These are phyloP conservation scores for Haplosporangium gracile DNA, from an alignment of 192 early-diverging fungal species.

Conservation along the genomic window DNA sequence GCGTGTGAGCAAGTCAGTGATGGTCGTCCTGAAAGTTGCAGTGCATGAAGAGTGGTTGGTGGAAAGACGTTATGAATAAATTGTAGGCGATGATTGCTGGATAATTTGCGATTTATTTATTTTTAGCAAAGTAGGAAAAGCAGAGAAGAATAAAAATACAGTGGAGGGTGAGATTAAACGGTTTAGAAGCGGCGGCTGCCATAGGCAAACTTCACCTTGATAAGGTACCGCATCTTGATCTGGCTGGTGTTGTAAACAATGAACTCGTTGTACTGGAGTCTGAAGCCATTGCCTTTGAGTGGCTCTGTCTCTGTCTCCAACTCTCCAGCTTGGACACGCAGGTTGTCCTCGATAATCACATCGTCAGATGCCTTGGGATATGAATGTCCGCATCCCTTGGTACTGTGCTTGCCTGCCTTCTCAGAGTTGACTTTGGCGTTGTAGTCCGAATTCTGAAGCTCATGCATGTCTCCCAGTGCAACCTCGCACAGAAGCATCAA, in stretches of 20 bases:
- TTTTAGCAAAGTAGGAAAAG: neutral
- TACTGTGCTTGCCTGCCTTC: constrained; percentile 64
- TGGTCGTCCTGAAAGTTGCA: constrained; percentile 1
- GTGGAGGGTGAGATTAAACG: neutral
- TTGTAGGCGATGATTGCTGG: neutral
- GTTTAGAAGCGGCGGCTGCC: constrained; percentile 1
- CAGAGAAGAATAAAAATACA: neutral
- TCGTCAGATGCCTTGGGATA: constrained; percentile 66
- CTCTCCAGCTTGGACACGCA: constrained; percentile 66
- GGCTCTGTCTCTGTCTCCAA: constrained; percentile 14
- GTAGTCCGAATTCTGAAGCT: constrained; percentile 63
- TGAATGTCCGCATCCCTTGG: constrained; percentile 73
- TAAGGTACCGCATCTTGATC: constrained; percentile 77
- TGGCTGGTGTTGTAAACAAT: constrained; percentile 82
- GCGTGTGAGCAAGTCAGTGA: neutral
- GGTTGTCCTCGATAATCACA: constrained; percentile 59
- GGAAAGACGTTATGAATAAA: neutral
- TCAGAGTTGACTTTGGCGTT: constrained; percentile 61
- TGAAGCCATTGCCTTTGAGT: neutral
- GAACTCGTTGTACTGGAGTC: constrained; percentile 81
- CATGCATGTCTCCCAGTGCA: constrained; percentile 72
- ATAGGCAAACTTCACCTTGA: constrained; percentile 58
- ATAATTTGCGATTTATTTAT: neutral
- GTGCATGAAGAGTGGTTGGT: neutral
- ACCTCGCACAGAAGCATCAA: constrained; percentile 86